Conservation (phyloP, 257 asterid species). For the Penstemon eatonii region DNA sequence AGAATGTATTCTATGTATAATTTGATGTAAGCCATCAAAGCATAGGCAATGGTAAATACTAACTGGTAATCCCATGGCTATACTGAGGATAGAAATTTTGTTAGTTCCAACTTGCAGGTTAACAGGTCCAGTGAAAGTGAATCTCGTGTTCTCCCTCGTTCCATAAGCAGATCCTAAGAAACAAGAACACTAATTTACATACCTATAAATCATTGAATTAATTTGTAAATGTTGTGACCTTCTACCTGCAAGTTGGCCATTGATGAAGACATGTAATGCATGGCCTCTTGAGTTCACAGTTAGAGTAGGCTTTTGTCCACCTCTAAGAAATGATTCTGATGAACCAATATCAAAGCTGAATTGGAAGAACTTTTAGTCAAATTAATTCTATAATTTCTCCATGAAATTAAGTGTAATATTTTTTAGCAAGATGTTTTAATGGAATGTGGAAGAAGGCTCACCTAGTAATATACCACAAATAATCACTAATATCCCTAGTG, state of each 20-base stretch:
- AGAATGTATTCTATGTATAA: not conserved
- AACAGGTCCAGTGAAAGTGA: conserved; percentile 47
- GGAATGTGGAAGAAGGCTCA: conserved; percentile 20
- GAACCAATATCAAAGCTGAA: conserved; percentile 54
- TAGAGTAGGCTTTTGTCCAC: conserved; percentile 48
- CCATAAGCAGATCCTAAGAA: conserved; percentile 64
- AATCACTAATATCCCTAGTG: conserved; percentile 68
- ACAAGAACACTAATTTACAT: not conserved
- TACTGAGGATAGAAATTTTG: conserved; percentile 54
- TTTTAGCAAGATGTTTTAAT: not conserved
- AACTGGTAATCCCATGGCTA: conserved; percentile 72
- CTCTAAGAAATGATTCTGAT: conserved; percentile 54
- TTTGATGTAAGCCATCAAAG: not conserved
- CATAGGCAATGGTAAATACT: conserved; percentile 26
- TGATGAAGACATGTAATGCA: conserved; percentile 54
- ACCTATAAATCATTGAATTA: not conserved
- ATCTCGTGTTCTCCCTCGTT: conserved; percentile 35
- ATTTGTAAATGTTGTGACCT: not conserved
- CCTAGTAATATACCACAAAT: conserved; percentile 73
- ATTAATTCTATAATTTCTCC: not conserved
- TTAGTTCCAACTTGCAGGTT: conserved; percentile 47
- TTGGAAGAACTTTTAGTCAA: conserved; percentile 5
- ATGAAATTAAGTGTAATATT: not conserved
- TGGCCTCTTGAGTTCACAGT: conserved; percentile 55
- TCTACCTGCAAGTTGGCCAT: conserved; percentile 56